Evolutionary conservation across 1,139 yeast genomes (phyloP).

Genomic region (Dujonia santamariae): DNA sequence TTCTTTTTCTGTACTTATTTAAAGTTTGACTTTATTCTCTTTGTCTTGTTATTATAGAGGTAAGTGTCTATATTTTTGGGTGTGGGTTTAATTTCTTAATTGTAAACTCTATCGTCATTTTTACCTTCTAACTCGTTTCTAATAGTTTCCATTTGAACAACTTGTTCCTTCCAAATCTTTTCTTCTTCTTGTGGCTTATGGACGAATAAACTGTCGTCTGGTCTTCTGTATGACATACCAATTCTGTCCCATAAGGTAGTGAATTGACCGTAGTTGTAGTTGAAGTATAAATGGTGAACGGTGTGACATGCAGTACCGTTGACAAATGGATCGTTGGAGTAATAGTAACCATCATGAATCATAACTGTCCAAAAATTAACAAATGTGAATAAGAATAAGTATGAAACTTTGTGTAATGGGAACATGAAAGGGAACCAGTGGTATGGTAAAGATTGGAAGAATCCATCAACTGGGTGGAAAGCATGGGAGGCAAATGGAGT

Average conservation of each 20-base stretch:
- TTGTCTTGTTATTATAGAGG: not conserved
- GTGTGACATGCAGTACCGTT: constrained; percentile 99
- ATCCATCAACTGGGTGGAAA: constrained; percentile 97
- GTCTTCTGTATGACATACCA: constrained; percentile 90
- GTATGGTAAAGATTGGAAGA: constrained; percentile 87
- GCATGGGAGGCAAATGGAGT: constrained; percentile 99
- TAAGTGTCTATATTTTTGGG: not conserved
- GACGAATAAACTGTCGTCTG: constrained; percentile 82
- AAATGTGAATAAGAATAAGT: constrained; percentile 76
- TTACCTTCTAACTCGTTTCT: constrained; percentile 77
- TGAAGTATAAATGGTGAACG: constrained; percentile 91
- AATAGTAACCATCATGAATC: constrained; percentile 97
- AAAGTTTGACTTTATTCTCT: not conserved
- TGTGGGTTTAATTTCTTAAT: constrained; percentile 11
- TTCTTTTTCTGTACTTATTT: not conserved
- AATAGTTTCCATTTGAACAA: constrained; percentile 73
- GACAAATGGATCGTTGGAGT: constrained; percentile 88
- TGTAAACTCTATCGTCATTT: constrained; percentile 50
- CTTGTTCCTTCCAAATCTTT: constrained; percentile 71
- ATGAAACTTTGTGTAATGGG: constrained; percentile 87
- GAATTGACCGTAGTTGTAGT: constrained; percentile 97
- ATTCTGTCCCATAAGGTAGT: constrained; percentile 97
- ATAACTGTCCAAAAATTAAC: constrained; percentile 97
- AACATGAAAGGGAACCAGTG: constrained; percentile 86
- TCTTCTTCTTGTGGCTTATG: constrained; percentile 42